These are phyloP conservation scores for Monilinia polystroma DNA, from an alignment of 2,329 filamentous ascomycete species.

Conservation along the genomic window DNA sequence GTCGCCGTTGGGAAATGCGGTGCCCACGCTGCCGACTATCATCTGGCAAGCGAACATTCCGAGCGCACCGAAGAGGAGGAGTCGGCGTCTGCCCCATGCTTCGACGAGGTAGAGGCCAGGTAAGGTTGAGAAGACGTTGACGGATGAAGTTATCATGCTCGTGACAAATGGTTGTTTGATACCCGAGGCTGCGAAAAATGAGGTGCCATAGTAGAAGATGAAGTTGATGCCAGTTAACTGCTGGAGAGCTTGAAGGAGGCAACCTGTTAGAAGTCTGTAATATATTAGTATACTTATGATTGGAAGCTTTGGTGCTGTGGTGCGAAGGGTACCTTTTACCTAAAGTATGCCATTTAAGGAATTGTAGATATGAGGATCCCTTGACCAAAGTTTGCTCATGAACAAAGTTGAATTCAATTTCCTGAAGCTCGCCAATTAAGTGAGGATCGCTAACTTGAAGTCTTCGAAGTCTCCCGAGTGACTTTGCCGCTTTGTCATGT, in stretches of 20 bases:
- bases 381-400: conserved; percentile 13
- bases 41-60: conserved; percentile 88
- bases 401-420: conserved; percentile 16
- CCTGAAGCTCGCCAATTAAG: conserved; percentile 2
- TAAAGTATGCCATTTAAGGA: conserved; percentile 21
- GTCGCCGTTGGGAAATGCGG: conserved; percentile 40
- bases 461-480: conserved; percentile 65
- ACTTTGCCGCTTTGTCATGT: conserved; percentile 49
- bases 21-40: conserved; percentile 66
- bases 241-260: conserved; percentile 17
- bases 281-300: background rate
- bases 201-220: conserved; percentile 89
- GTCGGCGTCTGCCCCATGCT: conserved; percentile 72
- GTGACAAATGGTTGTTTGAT: conserved; percentile 68
- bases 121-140: conserved; percentile 83
- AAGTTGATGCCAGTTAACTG: conserved; percentile 79
- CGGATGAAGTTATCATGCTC: conserved; percentile 71
- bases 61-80: conserved; percentile 74
- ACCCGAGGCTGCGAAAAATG: conserved; percentile 78
- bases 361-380: conserved; percentile 19
- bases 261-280: conserved; percentile 14
- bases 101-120: conserved; percentile 83
- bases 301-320: too few species aligned
- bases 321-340: conserved; percentile 5
- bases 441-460: conserved; percentile 51